A percentile compares a stretch with the other conserved stretches of the same genome.
Evolutionary conservation across 1,139 yeast species (phyloP).

Genomic region (Arxiozyma slooffiae): DNA sequence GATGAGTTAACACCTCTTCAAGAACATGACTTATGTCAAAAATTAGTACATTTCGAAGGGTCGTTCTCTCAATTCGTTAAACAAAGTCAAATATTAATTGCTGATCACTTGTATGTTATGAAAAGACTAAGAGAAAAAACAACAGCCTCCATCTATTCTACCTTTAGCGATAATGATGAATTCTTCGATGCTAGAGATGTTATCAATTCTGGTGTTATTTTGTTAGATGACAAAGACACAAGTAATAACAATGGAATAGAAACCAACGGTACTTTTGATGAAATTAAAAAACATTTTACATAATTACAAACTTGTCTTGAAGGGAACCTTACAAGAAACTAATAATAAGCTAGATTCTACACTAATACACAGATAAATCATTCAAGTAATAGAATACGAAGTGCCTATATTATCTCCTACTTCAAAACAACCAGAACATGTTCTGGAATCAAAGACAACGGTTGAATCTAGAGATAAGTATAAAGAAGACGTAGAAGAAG

Average conservation of each 20-base stretch:
- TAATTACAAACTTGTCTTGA: not conserved
- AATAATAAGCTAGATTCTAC: not conserved
- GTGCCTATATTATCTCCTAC: not conserved
- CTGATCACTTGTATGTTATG: conserved; percentile 13
- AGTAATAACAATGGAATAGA: not conserved
- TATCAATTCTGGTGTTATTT: conserved; percentile 22
- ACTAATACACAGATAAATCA: too few relatives aligned
- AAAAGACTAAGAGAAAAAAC: conserved; percentile 8
- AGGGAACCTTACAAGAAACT: not conserved
- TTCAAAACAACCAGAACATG: not conserved
- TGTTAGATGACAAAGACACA: conserved; percentile 26
- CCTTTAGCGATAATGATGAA: conserved; percentile 24
- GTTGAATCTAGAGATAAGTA: not conserved
- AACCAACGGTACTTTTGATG: not conserved
- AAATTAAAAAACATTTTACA: too few relatives aligned
- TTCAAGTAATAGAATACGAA: not conserved
- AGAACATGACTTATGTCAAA: conserved; percentile 20
- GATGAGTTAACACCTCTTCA: not conserved
- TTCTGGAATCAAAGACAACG: not conserved
- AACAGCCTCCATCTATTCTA: conserved; percentile 15
- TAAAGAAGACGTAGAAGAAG: not conserved
- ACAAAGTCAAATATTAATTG: conserved; percentile 15
- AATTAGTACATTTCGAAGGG: conserved; percentile 19
- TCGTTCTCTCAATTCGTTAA: conserved; percentile 17
- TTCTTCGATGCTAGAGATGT: conserved; percentile 30